Evolutionary conservation across 2,329 filamentous ascomycete genomes (phyloP), one percentile per base, ranked within the genome.

Genomic region (Neonectria hederae): DNA sequence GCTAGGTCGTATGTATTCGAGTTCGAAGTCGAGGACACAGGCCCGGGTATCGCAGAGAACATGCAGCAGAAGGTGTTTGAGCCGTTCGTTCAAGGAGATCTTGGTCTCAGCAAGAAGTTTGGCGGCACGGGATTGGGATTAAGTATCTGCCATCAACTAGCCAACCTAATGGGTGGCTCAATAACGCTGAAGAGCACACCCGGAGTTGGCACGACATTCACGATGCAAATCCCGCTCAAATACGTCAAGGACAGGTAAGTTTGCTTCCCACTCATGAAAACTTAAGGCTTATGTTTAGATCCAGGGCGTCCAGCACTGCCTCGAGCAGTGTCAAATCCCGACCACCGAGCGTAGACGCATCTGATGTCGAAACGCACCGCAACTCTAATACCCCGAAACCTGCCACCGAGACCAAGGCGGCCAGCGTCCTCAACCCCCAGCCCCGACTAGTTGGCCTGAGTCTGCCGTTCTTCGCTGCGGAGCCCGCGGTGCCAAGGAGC

Each of bases 51-150:
- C 60, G 88, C 93, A 0, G 86, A 89, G 7, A 82, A 90, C 67
- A 87, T 97, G 77, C 93, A 94, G 71, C 84, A 92, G 61, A 90
- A 90, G 69, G 93, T 97, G 10, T 97, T 97, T 75, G 94, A 97
- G 76, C 94, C 94, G 0, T 97, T 97, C 74, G 92, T 97, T 0
- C 94, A 97, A 78, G 94, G 92, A n/a, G 94, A 97, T 75, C 81
- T 96, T 1, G 92, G 93, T 1, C 81, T 97, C 17, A 97, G 92
- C 81, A 97, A 93, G 77, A 96, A 96, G 74, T 97, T 90, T 75
- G 93, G 93, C 19, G 94, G 94, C 17, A 97, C 94, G 1, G 94
- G 94, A 4, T 82, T 97, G 2, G 94, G 94, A 2, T 78, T 97
- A 59, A 95, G 92, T 74, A 97, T 97, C 72, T 97, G 93, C 79